Evolutionary conservation across 2,329 filamentous ascomycete species (phyloP), one percentile per base, ranked within the genome.

Genomic region (Ascocoryne sarcoides): DNA sequence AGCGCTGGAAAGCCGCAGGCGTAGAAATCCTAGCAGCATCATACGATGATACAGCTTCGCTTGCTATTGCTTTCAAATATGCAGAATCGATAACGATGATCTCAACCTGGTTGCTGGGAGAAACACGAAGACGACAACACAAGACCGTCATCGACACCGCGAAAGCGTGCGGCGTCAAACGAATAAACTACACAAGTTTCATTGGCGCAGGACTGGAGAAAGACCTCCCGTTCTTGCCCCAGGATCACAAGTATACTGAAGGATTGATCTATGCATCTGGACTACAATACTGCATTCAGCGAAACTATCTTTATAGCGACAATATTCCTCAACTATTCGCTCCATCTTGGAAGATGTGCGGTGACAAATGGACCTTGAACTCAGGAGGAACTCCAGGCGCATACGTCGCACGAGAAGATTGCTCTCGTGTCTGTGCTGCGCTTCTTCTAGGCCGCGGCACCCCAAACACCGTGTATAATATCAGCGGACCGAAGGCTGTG

Each of bases 351-450:
- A 37, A 39, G 8, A 50, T 43, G 16, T 44, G 45, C 16, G 50
- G 47, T 10, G 40, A 49, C 33, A 43, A 36, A 18, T 53, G 50
- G 50, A 28, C 43, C n/a, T 45, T 42, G 17, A 53, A 53, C 31
- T 45, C 37, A 16, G 43, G 40, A 9, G 45, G 46, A n/a, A 30
- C 16, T 15, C 35, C 36, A 5, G 49, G 30, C 9, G 50, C 45
- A 2, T 53, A 48, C 31, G 50, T 49, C n/a, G 45, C 49, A 19
- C 20, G 47, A 21, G 49, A 47, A n/a, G 50, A 52, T 44, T 53
- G 50, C 26, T 42, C 42, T 7, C 43, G 49, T 10, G 49, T 53
- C 2, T 34, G 36, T 14, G 50, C 33, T 2, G 47, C 50, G n/a
- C 33, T 53, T 33, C 32, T 53, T 15, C 36, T 50, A 23, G 49